These are phyloP conservation scores for Oryza glaberrima DNA, from an alignment of 176 grass and related monocot genomes.

Conservation along the genomic window DNA sequence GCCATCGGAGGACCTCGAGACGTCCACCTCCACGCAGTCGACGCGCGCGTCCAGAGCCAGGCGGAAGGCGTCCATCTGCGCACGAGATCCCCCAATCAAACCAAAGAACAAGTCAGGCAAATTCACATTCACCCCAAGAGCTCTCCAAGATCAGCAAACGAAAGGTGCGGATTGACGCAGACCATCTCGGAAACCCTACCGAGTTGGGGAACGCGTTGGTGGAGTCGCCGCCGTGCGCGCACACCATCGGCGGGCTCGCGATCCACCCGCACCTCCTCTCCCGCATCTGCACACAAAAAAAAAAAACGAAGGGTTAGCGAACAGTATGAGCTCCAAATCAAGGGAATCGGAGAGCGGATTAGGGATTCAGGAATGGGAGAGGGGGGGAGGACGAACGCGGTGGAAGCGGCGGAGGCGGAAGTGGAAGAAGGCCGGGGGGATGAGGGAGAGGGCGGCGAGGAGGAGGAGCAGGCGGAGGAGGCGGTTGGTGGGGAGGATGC, in stretches of 20 bases:
- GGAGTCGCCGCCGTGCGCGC: constrained; percentile 85
- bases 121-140: constrained; percentile 15
- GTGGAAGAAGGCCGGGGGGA: constrained; percentile 78
- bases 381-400: constrained; percentile 35
- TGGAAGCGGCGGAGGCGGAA: constrained; percentile 83
- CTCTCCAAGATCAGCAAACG: not conserved
- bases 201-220: constrained; percentile 72
- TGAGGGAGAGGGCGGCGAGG: constrained; percentile 64
- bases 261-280: constrained; percentile 82
- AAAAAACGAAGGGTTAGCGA: not conserved
- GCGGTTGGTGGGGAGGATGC: constrained; percentile 56
- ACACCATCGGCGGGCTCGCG: constrained; percentile 71
- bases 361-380: not conserved
- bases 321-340: no score
- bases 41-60: constrained; percentile 67
- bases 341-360: not conserved
- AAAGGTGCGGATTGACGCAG: not conserved
- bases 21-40: constrained; percentile 88
- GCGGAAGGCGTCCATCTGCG: constrained; percentile 76
- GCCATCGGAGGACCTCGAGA: constrained; percentile 81
- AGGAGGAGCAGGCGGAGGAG: constrained; percentile 67
- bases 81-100: not conserved
- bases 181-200: constrained; percentile 20
- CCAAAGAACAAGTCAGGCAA: not conserved
- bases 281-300: constrained; percentile 52